Base-by-base conservation (phyloP, 441 rosid genomes). In the Omphalea diandra region DNA sequence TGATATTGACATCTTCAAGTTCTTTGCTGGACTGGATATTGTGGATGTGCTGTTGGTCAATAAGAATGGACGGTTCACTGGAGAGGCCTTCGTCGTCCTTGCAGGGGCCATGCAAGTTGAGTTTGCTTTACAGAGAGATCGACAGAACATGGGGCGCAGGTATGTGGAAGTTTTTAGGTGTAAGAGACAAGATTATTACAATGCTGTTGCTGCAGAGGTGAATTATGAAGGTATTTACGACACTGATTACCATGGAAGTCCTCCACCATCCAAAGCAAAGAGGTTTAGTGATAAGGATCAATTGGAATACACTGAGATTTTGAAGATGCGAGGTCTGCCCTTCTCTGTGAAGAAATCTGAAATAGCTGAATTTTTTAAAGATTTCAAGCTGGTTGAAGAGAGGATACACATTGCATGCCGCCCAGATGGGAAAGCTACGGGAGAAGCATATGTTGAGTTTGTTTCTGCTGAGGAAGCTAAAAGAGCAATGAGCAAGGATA, bases 401-500 rank as follows among this genome's bases (percentile, higher is more conserved):
- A 78, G 82, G 81, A 70, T 85, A 69, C 96, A 87, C 63, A 85
- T 93, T 27, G 97, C 94, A 26, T 93, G 92, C 79, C 88, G 96
- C 47, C 89, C 94, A 5, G 97, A 90, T 76, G 98, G 98, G 72
- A 90, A 87, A 76, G 93, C 98, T 78, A 93, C 97, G 0, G 97
- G 98, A 33, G 96, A 93, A 79, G 97, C 97, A 12, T 93, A 73
- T 70, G 98, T 87, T 67, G 97, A 87, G 84, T 93, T 93, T 79
- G 78, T 74, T 67, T 85, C 95, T 1, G 72, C 70, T 0, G 97
- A 86, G 4, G 98, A 90, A 81, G 97, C 97, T 2, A 89, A 78
- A 81, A 82, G 81, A 69, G 97, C 98, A 4, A 93, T 93, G 97
- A 68, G 75, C 71, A 93, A 85, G 82, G 97, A 93, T 81, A 93